Evolutionary conservation across 2,329 filamentous ascomycete species (phyloP).

Genomic region (Aphanocladium album): DNA sequence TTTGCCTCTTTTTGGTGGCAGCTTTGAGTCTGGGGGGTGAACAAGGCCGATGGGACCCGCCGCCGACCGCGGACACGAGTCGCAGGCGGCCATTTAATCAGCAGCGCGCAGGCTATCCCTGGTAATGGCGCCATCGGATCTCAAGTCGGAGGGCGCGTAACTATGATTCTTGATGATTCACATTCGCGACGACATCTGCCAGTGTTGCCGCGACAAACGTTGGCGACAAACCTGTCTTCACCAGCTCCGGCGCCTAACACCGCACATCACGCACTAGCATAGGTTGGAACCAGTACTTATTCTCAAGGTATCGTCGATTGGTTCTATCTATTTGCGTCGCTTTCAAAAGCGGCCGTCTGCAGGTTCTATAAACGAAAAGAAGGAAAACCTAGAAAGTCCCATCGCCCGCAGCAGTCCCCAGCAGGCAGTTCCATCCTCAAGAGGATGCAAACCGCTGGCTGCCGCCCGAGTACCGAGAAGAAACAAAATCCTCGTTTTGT

Average conservation of each 20-base stretch:
- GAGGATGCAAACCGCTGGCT: constrained; percentile 6
- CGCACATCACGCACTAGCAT: not conserved
- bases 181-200: no score
- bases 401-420: constrained; percentile 12
- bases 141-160: not conserved
- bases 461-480: constrained; percentile 9
- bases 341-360: not conserved
- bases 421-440: not conserved
- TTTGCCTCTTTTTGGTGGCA: not conserved
- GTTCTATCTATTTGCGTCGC: not conserved
- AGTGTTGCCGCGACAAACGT: no score
- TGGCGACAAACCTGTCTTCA: no score
- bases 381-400: not conserved
- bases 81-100: constrained; percentile 6
- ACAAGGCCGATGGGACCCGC: constrained; percentile 11
- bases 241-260: no score
- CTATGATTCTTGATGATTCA: not conserved
- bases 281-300: not conserved
- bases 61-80: constrained; percentile 10
- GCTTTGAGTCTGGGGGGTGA: not conserved
- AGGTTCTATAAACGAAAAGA: not conserved
- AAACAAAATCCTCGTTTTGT: constrained; percentile 6
- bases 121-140: not conserved
- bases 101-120: not conserved
- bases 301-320: constrained; percentile 13